Evolutionary conservation across 768 basidiomycete genomes (phyloP).

Genomic region (Mycena maculata): DNA sequence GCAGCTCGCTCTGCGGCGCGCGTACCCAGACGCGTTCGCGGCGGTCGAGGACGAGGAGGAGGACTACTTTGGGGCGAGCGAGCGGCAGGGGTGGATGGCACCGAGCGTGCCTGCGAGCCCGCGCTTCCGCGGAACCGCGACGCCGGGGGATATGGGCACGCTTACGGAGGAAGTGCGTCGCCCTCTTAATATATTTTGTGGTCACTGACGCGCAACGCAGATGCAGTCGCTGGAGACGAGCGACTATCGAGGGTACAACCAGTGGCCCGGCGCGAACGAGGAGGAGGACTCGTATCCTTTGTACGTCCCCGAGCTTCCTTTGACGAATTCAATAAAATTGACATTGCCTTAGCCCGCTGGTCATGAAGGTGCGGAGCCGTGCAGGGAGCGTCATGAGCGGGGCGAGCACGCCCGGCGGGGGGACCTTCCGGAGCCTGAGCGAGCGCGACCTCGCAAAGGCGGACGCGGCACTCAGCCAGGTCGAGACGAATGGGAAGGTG

Average conservation of each 20-base stretch:
- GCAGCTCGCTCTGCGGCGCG: constrained; percentile 89
- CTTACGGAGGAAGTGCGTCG: constrained; percentile 80
- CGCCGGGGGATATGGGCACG: constrained; percentile 94
- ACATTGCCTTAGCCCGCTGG: constrained; percentile 71
- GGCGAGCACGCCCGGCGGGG: constrained; percentile 89
- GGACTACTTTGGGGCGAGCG: constrained; percentile 67
- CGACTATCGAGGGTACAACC: constrained; percentile 81
- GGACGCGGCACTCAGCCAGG: constrained; percentile 85
- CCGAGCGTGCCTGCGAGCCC: constrained; percentile 92
- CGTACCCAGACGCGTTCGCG: constrained; percentile 95
- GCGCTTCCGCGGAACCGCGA: constrained; percentile 84
- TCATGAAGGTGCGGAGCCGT: constrained; percentile 90
- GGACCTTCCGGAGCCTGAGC: constrained; percentile 80
- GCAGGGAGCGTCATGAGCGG: constrained; percentile 78
- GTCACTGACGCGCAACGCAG: constrained; percentile 45
- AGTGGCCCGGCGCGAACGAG: constrained; percentile 69
- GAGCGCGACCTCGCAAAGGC: constrained; percentile 90
- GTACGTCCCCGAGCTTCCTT: constrained; percentile 54
- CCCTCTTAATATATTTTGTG: neutral
- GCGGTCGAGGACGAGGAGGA: constrained; percentile 56
- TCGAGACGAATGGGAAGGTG: constrained; percentile 37
- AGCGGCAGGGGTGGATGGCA: constrained; percentile 65
- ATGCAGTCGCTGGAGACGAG: constrained; percentile 92
- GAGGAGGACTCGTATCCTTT: constrained; percentile 94
- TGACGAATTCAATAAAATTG: constrained; percentile 22